Percentiles rank a stretch among this genome's conserved stretches.
Conservation (phyloP, 1,139 yeast species). For the Wickerhamomyces sp. region DNA sequence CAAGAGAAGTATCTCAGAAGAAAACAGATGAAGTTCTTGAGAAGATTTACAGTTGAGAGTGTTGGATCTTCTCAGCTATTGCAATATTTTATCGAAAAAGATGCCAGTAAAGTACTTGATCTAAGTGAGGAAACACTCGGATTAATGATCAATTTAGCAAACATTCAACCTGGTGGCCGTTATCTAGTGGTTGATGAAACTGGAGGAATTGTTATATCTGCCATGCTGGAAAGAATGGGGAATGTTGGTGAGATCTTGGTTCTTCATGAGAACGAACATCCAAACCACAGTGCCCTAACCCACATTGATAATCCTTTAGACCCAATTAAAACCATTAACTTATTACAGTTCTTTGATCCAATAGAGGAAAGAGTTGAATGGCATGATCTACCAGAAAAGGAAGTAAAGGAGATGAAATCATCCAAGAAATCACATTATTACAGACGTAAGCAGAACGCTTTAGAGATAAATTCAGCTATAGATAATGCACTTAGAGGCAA, state of each 20-base stretch:
- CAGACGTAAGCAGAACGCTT: slow-evolving; percentile 58
- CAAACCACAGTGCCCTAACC: slow-evolving; percentile 68
- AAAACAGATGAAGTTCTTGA: slow-evolving; percentile 85
- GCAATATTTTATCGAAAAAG: slow-evolving; percentile 70
- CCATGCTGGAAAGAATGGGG: slow-evolving; percentile 86
- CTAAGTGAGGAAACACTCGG: slow-evolving; percentile 84
- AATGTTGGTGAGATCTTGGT: slow-evolving; percentile 75
- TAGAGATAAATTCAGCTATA: slow-evolving; percentile 50
- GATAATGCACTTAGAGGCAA: slow-evolving; percentile 44
- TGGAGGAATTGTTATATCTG: slow-evolving; percentile 78
- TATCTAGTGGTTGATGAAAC: slow-evolving; percentile 89
- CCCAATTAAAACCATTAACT: slow-evolving; percentile 61
- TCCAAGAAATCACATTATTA: slow-evolving; percentile 63
- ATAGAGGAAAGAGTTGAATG: slow-evolving; percentile 51
- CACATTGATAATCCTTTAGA: slow-evolving; percentile 60
- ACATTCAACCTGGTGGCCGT: slow-evolving; percentile 84
- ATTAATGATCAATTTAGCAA: slow-evolving; percentile 67
- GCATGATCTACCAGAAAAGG: slow-evolving; percentile 46
- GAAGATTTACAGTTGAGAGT: slow-evolving; percentile 78
- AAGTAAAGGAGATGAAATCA: slow-evolving; percentile 51
- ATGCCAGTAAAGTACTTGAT: slow-evolving; percentile 67
- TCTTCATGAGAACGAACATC: slow-evolving; percentile 89
- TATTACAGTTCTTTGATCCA: slow-evolving; percentile 82
- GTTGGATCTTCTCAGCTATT: slow-evolving; percentile 74
- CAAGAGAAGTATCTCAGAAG: slow-evolving; percentile 90